Percentiles rank a stretch among this genome's conserved stretches.
phyloP scores from a whole-genome alignment of 2,329 filamentous ascomycete genomes.

The Fusarium nisikadoi region DNA sequence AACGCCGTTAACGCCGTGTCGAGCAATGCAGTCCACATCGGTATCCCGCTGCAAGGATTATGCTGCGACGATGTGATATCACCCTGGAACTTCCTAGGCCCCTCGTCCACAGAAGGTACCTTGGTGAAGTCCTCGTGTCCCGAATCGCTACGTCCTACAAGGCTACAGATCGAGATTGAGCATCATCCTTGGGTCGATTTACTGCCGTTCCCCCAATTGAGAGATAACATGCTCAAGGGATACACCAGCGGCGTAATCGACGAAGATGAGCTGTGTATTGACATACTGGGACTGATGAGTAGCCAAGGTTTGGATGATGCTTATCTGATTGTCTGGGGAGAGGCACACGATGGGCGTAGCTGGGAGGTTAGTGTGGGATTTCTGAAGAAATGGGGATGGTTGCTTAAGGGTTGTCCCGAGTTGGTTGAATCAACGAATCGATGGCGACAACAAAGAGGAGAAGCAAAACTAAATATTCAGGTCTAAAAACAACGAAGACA shows the following conservation, averaged over 20 bases:
- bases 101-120: not conserved
- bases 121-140: conserved; percentile 10
- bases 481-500: conserved; percentile 3
- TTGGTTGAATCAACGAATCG: conserved; percentile 51
- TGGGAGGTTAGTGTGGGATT: conserved; percentile 62
- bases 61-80: conserved; percentile 37
- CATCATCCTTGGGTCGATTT: conserved; percentile 42
- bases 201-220: conserved; percentile 28
- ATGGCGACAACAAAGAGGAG: conserved; percentile 46
- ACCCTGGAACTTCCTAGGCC: conserved; percentile 25
- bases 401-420: conserved; percentile 52
- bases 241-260: conserved; percentile 24
- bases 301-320: conserved; percentile 13
- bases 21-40: conserved; percentile 24
- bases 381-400: conserved; percentile 56
- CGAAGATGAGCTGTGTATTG: conserved; percentile 39
- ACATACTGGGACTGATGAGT: conserved; percentile 18
- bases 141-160: conserved; percentile 24
- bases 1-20: conserved; percentile 38
- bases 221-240: conserved; percentile 36
- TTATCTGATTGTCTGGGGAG: conserved; percentile 60
- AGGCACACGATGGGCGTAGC: conserved; percentile 54
- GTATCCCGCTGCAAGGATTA: conserved; percentile 26
- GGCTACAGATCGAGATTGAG: conserved; percentile 22
- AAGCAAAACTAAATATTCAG: conserved; percentile 19